These are phyloP conservation scores for Komagataea norvegica DNA, from an alignment of 1,139 yeast species.

Conservation along the genomic window DNA sequence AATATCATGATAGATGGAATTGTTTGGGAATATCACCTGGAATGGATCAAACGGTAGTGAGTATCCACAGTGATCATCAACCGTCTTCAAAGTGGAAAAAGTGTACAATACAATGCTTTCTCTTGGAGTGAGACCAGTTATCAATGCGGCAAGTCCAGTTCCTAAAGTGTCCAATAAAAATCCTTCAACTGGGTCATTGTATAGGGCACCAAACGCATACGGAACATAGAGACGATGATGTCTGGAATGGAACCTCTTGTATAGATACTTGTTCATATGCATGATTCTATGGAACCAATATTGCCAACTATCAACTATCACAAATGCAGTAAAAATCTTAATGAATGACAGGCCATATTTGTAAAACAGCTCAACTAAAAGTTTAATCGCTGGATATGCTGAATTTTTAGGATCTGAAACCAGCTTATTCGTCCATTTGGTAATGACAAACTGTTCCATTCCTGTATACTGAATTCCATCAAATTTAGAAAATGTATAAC, in stretches of 20 bases:
- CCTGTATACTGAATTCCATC: conserved; percentile 73
- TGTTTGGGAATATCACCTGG: conserved; percentile 87
- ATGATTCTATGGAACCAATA: conserved; percentile 81
- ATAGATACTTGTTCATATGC: conserved; percentile 77
- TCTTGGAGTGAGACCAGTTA: conserved; percentile 63
- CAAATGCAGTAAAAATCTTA: conserved; percentile 58
- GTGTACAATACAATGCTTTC: conserved; percentile 72
- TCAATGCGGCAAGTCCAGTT: conserved; percentile 73
- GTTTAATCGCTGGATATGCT: conserved; percentile 38
- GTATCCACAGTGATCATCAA: conserved; percentile 97
- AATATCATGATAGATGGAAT: conserved; percentile 92
- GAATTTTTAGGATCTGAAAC: conserved; percentile 26
- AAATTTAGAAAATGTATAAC: conserved; percentile 46
- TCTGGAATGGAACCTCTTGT: conserved; percentile 82
- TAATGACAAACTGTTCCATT: conserved; percentile 60
- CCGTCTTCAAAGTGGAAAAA: conserved; percentile 91
- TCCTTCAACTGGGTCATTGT: conserved; percentile 92
- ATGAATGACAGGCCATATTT: conserved; percentile 56
- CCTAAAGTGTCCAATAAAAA: conserved; percentile 88
- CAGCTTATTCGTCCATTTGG: conserved; percentile 49
- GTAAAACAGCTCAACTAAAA: conserved; percentile 44
- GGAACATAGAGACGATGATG: conserved; percentile 95
- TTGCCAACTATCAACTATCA: conserved; percentile 91
- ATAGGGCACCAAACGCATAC: conserved; percentile 93
- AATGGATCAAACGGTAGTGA: conserved; percentile 86